These are phyloP conservation scores for Magnusiomyces paraingens DNA, from an alignment of 1,139 yeast genomes.

Conservation along the genomic window DNA sequence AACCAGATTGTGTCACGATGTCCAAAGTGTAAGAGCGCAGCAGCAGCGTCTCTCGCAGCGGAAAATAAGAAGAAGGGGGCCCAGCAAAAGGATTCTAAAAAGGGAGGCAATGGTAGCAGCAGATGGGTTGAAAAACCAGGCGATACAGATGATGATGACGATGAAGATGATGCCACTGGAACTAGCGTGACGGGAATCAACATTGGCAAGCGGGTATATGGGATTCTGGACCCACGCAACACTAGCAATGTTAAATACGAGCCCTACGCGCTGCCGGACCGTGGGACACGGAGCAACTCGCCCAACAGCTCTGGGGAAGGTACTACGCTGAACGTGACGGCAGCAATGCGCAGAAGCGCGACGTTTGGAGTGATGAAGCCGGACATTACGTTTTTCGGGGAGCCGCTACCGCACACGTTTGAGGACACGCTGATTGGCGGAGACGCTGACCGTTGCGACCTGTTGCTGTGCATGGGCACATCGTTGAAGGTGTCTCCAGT, in stretches of 20 bases:
- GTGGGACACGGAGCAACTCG: background rate
- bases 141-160: constrained; percentile 23
- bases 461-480: constrained; percentile 84
- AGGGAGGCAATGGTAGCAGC: constrained; percentile 1
- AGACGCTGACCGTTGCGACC: constrained; percentile 59
- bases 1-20: constrained; percentile 62
- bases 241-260: background rate
- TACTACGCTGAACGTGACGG: background rate
- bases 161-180: constrained; percentile 16
- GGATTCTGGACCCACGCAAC: constrained; percentile 1
- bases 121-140: constrained; percentile 4
- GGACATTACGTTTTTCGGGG: constrained; percentile 93
- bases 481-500: constrained; percentile 95
- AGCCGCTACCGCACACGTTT: constrained; percentile 68
- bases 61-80: constrained; percentile 9
- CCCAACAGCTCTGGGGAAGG: background rate
- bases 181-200: constrained; percentile 10
- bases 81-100: constrained; percentile 13
- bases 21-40: constrained; percentile 45
- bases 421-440: constrained; percentile 51
- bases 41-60: constrained; percentile 15
- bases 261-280: background rate
- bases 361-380: constrained; percentile 83
- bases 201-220: constrained; percentile 3
- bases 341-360: constrained; percentile 12